These are phyloP conservation scores for Fusarium caatingaense DNA, from an alignment of 2,329 filamentous ascomycete species.

Conservation along the genomic window DNA sequence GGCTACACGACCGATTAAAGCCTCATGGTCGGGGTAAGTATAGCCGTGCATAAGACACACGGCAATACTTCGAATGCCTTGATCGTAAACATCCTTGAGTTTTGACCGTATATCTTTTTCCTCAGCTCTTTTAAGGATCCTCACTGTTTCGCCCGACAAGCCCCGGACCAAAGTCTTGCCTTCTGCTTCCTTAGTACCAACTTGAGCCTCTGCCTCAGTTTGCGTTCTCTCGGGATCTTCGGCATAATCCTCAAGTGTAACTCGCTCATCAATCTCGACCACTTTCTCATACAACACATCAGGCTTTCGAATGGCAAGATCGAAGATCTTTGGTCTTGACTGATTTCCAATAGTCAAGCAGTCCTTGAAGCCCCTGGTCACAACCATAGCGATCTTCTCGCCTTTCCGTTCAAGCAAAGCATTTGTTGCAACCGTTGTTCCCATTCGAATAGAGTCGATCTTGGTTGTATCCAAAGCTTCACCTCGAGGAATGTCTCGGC, in stretches of 20 bases:
- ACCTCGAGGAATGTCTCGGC: conserved; percentile 81
- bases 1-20: conserved; percentile 79
- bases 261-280: conserved; percentile 89
- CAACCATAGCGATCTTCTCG: conserved; percentile 86
- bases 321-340: conserved; percentile 89
- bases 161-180: conserved; percentile 73
- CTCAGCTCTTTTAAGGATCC: conserved; percentile 71
- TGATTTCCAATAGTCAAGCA: conserved; percentile 92
- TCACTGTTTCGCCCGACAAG: conserved; percentile 75
- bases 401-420: conserved; percentile 91
- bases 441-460: conserved; percentile 95
- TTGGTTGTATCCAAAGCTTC: conserved; percentile 81
- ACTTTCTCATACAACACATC: conserved; percentile 88
- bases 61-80: conserved; percentile 82
- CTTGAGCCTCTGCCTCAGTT: conserved; percentile 65
- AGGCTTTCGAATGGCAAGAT: conserved; percentile 86
- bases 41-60: conserved; percentile 94
- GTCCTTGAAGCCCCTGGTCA: conserved; percentile 89
- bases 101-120: conserved; percentile 66
- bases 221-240: conserved; percentile 78
- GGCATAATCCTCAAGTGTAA: conserved; percentile 91
- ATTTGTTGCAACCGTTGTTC: conserved; percentile 94
- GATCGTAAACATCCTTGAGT: conserved; percentile 70
- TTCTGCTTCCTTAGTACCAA: conserved; percentile 59
- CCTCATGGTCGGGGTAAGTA: conserved; percentile 89